These are phyloP conservation scores for Cordyceps sp. DNA, from an alignment of 2,329 filamentous ascomycete genomes.

Conservation along the genomic window DNA sequence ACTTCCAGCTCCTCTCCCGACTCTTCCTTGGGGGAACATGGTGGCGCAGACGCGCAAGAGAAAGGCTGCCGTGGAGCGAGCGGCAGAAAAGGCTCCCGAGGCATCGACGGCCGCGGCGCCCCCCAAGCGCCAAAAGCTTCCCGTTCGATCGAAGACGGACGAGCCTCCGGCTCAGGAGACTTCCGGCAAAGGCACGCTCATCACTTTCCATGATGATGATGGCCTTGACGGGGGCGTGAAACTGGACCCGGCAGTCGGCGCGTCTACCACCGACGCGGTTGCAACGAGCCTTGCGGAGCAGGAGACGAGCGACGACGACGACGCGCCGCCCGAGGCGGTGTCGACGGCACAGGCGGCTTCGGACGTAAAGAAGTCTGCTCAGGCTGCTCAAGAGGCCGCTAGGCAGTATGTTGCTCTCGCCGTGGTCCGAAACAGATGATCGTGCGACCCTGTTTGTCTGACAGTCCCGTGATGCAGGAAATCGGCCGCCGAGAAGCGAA, in stretches of 20 bases:
- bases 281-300: constrained; percentile 16
- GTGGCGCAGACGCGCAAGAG: constrained; percentile 11
- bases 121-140: constrained; percentile 13
- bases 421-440: background rate
- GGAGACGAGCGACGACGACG: constrained; percentile 28
- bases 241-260: constrained; percentile 1
- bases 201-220: constrained; percentile 19
- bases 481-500: constrained; percentile 32
- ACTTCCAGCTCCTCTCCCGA: no score
- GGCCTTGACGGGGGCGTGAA: constrained; percentile 14
- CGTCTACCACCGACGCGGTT: constrained; percentile 1
- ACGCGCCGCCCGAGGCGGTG: constrained; percentile 42
- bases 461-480: constrained; percentile 18
- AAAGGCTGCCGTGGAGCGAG: constrained; percentile 9
- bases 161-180: constrained; percentile 6
- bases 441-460: background rate
- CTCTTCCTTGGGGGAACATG: constrained; percentile 1
- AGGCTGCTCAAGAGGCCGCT: constrained; percentile 30
- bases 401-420: constrained; percentile 25
- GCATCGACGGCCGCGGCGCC: constrained; percentile 5
- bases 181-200: constrained; percentile 10
- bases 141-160: constrained; percentile 16
- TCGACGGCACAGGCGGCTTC: constrained; percentile 32
- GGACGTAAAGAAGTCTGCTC: constrained; percentile 26
- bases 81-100: constrained; percentile 3